Conservation (phyloP, 2,329 filamentous ascomycete genomes). For the Fusarium sp. region DNA sequence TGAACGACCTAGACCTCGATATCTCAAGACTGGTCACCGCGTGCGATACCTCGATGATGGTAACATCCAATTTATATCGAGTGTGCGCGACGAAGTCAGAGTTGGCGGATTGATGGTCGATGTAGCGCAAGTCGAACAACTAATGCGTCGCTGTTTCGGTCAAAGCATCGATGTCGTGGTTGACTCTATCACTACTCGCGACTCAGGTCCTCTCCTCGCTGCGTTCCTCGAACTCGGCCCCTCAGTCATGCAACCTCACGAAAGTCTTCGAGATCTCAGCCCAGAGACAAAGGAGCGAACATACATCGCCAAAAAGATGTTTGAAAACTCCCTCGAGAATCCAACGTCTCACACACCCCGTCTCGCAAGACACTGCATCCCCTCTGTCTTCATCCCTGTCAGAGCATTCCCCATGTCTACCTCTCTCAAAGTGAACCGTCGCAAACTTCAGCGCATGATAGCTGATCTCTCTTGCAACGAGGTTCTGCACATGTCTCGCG, state of each 20-base stretch:
- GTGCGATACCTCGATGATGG: slow-evolving; percentile 66
- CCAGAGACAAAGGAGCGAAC: slow-evolving; percentile 60
- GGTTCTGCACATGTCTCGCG: slow-evolving; percentile 59
- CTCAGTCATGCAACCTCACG: slow-evolving; percentile 55
- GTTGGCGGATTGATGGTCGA: slow-evolving; percentile 59
- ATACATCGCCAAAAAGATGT: slow-evolving; percentile 61
- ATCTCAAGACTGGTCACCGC: slow-evolving; percentile 67
- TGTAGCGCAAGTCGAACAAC: slow-evolving; percentile 63
- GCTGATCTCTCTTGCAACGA: slow-evolving; percentile 60
- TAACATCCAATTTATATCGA: slow-evolving; percentile 64
- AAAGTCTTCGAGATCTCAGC: slow-evolving; percentile 58
- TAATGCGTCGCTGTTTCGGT: slow-evolving; percentile 63
- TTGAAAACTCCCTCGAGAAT: slow-evolving; percentile 59
- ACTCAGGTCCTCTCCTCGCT: slow-evolving; percentile 60
- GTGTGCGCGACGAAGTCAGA: slow-evolving; percentile 59
- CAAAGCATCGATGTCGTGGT: slow-evolving; percentile 65
- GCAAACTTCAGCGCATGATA: slow-evolving; percentile 63
- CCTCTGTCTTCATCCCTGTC: slow-evolving; percentile 65
- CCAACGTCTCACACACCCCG: slow-evolving; percentile 28
- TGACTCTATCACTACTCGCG: slow-evolving; percentile 63
- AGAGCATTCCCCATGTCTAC: slow-evolving; percentile 64
- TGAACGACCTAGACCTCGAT: slow-evolving; percentile 51
- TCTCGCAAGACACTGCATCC: slow-evolving; percentile 61
- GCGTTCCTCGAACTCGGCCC: slow-evolving; percentile 67
- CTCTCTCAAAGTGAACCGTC: slow-evolving; percentile 66